Evolutionary conservation across 2,329 filamentous ascomycete genomes (phyloP).

Genomic region (Thermoascus crustaceus): DNA sequence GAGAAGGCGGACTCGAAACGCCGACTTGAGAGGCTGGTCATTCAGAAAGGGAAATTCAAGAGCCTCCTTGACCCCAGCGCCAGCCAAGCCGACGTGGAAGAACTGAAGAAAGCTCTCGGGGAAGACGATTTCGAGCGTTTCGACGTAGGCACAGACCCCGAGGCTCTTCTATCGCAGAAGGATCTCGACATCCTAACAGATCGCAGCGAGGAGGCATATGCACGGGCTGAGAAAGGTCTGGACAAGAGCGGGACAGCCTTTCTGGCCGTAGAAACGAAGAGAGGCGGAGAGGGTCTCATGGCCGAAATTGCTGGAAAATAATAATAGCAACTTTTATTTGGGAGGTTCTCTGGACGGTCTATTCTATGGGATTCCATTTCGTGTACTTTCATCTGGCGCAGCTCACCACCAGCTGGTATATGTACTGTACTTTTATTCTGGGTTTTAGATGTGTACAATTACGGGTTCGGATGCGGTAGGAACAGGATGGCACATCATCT

Average conservation of each 20-base stretch:
- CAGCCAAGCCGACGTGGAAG: conserved; percentile 45
- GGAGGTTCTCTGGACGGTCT: too few species aligned
- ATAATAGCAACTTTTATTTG: too few species aligned
- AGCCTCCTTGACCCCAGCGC: conserved; percentile 54
- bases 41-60: conserved; percentile 81
- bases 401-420: too few species aligned
- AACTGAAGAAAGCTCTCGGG: conserved; percentile 56
- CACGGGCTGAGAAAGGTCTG: conserved; percentile 67
- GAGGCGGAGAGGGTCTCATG: conserved; percentile 34
- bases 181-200: conserved; percentile 77
- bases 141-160: conserved; percentile 46
- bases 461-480: too few species aligned
- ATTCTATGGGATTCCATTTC: too few species aligned
- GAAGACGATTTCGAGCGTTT: conserved; percentile 66
- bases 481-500: not conserved
- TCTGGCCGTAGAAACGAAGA: conserved; percentile 72
- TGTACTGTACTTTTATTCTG: too few species aligned
- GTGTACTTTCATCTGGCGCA: too few species aligned
- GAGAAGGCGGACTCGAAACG: conserved; percentile 87
- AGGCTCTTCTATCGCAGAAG: conserved; percentile 61
- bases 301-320: conserved; percentile 17
- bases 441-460: too few species aligned
- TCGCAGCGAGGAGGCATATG: conserved; percentile 58
- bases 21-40: conserved; percentile 85
- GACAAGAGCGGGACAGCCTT: conserved; percentile 52